Conservation (phyloP, 106 monocot species). For the Dendrobium nobile region DNA sequence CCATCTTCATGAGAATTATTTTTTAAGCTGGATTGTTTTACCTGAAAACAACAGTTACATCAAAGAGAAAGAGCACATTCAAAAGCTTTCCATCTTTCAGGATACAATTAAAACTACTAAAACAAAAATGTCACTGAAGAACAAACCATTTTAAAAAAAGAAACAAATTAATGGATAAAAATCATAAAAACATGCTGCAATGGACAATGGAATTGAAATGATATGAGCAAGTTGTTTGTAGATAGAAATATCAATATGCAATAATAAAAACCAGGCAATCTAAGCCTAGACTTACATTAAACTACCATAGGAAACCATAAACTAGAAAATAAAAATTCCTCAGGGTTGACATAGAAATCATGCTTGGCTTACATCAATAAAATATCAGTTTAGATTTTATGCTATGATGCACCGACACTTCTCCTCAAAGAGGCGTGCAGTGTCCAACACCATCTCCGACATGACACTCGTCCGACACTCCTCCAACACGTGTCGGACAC, state of each 20-base stretch:
- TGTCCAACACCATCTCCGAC: too few relatives aligned
- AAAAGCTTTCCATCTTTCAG: neutral
- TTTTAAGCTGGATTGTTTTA: conserved; percentile 25
- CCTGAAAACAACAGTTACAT: conserved; percentile 15
- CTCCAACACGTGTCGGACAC: too few relatives aligned
- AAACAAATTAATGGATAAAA: too few relatives aligned
- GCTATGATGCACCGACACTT: too few relatives aligned
- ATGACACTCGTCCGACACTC: too few relatives aligned
- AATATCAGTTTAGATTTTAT: neutral
- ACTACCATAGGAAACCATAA: neutral
- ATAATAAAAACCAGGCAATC: neutral
- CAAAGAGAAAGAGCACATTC: neutral
- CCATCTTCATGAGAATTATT: conserved; percentile 26
- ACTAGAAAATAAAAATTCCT: neutral
- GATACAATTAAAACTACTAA: neutral
- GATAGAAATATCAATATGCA: neutral
- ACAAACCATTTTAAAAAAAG: too few relatives aligned
- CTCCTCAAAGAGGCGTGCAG: too few relatives aligned
- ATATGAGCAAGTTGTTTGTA: neutral
- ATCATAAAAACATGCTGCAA: too few relatives aligned
- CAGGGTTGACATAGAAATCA: neutral
- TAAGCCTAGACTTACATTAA: neutral
- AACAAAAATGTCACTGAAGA: too few relatives aligned
- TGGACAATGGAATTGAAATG: neutral
- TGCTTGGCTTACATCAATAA: neutral